Evolutionary conservation across 495 filamentous ascomycete genomes (phyloP), one percentile per base, ranked within the genome.

Genomic region (Tuber melanosporum): DNA sequence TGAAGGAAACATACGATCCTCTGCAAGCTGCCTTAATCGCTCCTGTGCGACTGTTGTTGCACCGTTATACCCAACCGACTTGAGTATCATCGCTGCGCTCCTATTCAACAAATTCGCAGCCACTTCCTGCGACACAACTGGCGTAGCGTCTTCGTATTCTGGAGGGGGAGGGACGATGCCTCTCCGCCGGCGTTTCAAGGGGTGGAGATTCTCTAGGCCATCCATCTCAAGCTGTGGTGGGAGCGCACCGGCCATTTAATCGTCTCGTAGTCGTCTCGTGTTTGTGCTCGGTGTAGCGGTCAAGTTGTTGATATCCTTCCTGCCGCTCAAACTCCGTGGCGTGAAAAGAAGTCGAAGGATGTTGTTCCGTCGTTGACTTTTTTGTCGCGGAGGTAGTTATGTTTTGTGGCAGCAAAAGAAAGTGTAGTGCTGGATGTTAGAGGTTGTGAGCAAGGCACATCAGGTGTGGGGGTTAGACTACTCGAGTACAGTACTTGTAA

Each of bases 41-140:
- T 91, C 88, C 77, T 93, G 84, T 32, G 90, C 91, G 20, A 84
- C 81, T 32, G 89, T 86, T 46, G 88, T 87, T 3, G 88, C 89
- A 32, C 87, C 79, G 8, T 89, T 86, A 80, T 91, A 92, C 17
- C 91, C 91, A 19, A 85, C 86, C 45, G 86, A 84, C 52, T 84
- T 84, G 74, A 91, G 83, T 32, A 88, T 84, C 47, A 88, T 84
- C 6, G 87, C 85, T 71, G 92, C 89, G 14, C 88, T 86, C 46
- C 89, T 86, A 71, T 87, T 86, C 78, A 93, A 86, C 73, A 92
- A 84, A 19, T 84, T 78, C 72, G 89, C 86, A 71, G 88, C 81
- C 49, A 85, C 83, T 75, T 85, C 83, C 44, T 87, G 86, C 32
- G 82, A 75, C 52, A 83, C 73, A 42, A 83, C 75, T 19, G 71